Evolutionary conservation across 2,329 filamentous ascomycete genomes (phyloP), one percentile per base, ranked within the genome.

Genomic region (Incumbomyces delicatus): DNA sequence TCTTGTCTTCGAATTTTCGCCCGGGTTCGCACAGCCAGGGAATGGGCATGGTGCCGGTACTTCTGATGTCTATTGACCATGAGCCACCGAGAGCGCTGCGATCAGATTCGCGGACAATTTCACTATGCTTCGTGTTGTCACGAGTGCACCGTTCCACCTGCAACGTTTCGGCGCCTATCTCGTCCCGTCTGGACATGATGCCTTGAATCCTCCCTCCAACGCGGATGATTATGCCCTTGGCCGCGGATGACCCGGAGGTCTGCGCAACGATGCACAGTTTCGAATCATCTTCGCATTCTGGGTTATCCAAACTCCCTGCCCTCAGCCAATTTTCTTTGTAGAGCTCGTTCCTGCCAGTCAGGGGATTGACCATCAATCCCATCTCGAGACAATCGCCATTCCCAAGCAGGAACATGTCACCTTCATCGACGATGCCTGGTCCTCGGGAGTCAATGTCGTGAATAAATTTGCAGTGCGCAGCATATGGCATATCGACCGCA

Each of bases 361-460:
- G 18, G 3, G 53, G 54, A 46, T 56, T 57, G 27, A 44, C 12
- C 56, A 56, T 57, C 32, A 48, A 48, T 6, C 56, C 54, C 18
- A 54, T 47, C 48, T 58, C 54, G 6, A 57, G 49, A 31, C 53
- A 53, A 37, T 57, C 53, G 13, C 50, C 56, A 44, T 57, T 57
- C 2, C 42, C 46, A 5, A 58, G 50, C 13, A 56, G 27, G 33
- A 57, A 57, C 49, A 56, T 48, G 34, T 57, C 53, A 8, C 56
- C 56, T 45, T 57, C 53, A 38, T 57, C 56, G 12, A 14, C 41
- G 17, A 52, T 55, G 12, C 48, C 53, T 3, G 41, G 32, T 6
- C 50, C 53, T 40, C 49, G 50, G 14, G 54, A 55, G 34, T 55
- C 54, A 34, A 58, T 53, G 2, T 51, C 49, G 35, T 58, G 56